A percentile compares a stretch with the other conserved stretches of the same genome.
These are phyloP conservation scores for Cordyceps farinosa DNA, from an alignment of 2,329 filamentous ascomycete species.

Conservation along the genomic window DNA sequence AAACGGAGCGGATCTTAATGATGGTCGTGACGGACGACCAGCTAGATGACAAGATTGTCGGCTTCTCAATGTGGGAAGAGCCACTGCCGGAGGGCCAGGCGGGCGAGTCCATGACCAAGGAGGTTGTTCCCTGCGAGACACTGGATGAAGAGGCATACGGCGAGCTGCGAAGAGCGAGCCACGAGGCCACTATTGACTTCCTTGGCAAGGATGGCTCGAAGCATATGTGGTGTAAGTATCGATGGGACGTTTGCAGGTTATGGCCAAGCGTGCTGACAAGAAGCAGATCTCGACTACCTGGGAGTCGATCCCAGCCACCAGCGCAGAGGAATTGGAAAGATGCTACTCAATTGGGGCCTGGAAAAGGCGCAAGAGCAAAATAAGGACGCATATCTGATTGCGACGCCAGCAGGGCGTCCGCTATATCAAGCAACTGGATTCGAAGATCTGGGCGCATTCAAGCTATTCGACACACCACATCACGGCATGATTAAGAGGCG, in stretches of 20 bases:
- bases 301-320: constrained; percentile 21
- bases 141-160: constrained; percentile 21
- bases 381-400: constrained; percentile 16
- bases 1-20: constrained; percentile 17
- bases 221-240: constrained; percentile 21
- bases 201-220: constrained; percentile 21
- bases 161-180: constrained; percentile 15
- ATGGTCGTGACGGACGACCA: constrained; percentile 23
- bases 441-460: constrained; percentile 1
- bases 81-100: constrained; percentile 12
- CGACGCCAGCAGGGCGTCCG: constrained; percentile 14
- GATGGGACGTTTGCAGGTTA: background rate
- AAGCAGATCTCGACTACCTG: constrained; percentile 21
- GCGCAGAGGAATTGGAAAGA: constrained; percentile 22
- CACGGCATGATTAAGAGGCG: constrained; percentile 12
- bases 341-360: constrained; percentile 21
- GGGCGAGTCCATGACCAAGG: constrained; percentile 11
- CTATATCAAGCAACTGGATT: constrained; percentile 11
- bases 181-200: constrained; percentile 10
- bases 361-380: constrained; percentile 15
- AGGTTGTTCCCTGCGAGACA: constrained; percentile 8
- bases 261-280: background rate
- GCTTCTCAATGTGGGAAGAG: constrained; percentile 23
- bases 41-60: constrained; percentile 19
- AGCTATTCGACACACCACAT: constrained; percentile 12